These are phyloP conservation scores for Cymodocea nodosa DNA, from an alignment of 116 monocot species.

Conservation along the genomic window DNA sequence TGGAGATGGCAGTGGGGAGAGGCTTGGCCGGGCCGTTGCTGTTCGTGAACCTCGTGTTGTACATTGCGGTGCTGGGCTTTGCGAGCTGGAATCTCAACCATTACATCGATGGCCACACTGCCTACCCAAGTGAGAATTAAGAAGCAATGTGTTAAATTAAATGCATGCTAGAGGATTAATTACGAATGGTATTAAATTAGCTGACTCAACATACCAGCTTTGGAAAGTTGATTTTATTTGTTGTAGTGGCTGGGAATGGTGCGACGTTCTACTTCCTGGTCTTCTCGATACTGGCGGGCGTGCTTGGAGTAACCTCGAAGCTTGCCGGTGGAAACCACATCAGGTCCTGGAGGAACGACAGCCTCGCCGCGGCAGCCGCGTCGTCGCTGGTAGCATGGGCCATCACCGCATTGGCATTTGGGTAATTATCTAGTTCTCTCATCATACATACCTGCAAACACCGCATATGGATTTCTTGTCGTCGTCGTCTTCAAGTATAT, in stretches of 20 bases:
- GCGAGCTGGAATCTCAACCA: slow-evolving; percentile 46
- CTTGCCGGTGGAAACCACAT: slow-evolving; percentile 37
- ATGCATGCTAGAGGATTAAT: no score
- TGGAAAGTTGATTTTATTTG: no score
- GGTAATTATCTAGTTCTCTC: neutral
- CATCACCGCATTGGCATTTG: slow-evolving; percentile 1
- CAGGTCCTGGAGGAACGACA: slow-evolving; percentile 34
- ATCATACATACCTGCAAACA: no score
- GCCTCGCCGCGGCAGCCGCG: slow-evolving; percentile 38
- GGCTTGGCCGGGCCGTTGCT: slow-evolving; percentile 24
- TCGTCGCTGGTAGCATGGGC: slow-evolving; percentile 36
- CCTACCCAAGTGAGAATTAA: slow-evolving; percentile 18
- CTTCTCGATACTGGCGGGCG: slow-evolving; percentile 48
- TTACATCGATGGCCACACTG: slow-evolving; percentile 36
- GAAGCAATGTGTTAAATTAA: no score
- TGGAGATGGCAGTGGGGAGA: slow-evolving; percentile 13
- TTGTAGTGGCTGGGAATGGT: slow-evolving; percentile 26
- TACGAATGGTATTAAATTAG: no score
- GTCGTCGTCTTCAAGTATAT: no score
- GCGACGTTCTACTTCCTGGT: slow-evolving; percentile 64
- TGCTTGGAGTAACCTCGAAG: slow-evolving; percentile 42
- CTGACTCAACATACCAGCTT: no score
- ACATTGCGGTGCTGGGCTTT: slow-evolving; percentile 28
- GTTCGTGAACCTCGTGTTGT: slow-evolving; percentile 34
- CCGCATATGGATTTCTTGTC: no score